Percentiles rank a stretch among this genome's conserved stretches.
These are phyloP conservation scores for Colletotrichum abscissum DNA, from an alignment of 2,329 filamentous ascomycete species.

Conservation along the genomic window DNA sequence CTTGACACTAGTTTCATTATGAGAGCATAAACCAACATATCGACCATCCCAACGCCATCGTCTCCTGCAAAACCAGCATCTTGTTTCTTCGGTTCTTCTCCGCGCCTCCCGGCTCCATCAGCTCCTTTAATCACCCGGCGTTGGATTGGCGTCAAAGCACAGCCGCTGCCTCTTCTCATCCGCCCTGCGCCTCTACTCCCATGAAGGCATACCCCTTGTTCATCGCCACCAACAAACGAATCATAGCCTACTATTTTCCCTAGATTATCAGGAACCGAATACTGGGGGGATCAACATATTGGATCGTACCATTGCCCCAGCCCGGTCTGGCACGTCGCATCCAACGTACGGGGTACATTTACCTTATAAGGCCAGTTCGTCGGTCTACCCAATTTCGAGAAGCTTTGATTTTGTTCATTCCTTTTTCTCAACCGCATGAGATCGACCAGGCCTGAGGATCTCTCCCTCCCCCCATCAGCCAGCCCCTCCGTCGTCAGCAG, in stretches of 20 bases:
- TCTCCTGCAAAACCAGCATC: not conserved
- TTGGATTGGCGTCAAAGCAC: constrained; percentile 8
- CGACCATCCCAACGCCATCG: not conserved
- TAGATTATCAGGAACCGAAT: not conserved
- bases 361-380: constrained; percentile 7
- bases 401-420: not conserved
- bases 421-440: not conserved
- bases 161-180: not conserved
- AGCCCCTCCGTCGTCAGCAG: constrained; percentile 26
- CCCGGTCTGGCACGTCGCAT: not conserved
- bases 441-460: constrained; percentile 4
- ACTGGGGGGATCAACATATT: not conserved
- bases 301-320: constrained; percentile 13
- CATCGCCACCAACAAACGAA: constrained; percentile 5
- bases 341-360: not conserved
- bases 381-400: not conserved
- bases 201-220: constrained; percentile 22
- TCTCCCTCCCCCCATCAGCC: constrained; percentile 5
- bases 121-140: not conserved
- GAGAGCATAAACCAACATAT: not conserved
- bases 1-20: not conserved
- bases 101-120: not conserved
- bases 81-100: not conserved
- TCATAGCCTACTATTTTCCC: not conserved
- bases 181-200: not conserved